Conservation (phyloP, 2,329 filamentous ascomycete species). For the Lecanicillium sp. region DNA sequence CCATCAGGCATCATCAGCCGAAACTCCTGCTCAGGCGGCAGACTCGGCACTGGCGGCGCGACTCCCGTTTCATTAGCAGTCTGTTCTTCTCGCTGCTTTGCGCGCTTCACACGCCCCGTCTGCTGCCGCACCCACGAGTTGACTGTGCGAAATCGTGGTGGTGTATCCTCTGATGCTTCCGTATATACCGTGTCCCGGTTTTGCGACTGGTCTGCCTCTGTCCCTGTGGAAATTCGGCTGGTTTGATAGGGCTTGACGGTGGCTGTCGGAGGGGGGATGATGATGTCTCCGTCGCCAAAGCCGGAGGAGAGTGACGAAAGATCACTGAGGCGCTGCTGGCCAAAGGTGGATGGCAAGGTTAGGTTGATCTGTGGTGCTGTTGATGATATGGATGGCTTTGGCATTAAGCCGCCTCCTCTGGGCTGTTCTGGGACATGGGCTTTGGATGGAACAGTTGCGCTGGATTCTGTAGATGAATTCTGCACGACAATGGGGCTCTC, state of each 20-base stretch:
- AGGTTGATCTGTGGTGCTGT: slow-evolving; percentile 10
- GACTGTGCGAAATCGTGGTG: slow-evolving; percentile 48
- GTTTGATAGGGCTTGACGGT: slow-evolving; percentile 6
- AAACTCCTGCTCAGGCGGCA: slow-evolving; percentile 37
- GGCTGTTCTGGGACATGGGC: neutral
- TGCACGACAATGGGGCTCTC: slow-evolving; percentile 1
- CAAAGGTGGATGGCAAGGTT: slow-evolving; percentile 27
- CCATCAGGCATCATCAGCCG: slow-evolving; percentile 43
- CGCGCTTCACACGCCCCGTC: slow-evolving; percentile 42
- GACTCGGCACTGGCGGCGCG: slow-evolving; percentile 30
- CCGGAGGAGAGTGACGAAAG: slow-evolving; percentile 56
- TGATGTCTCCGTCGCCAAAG: slow-evolving; percentile 54
- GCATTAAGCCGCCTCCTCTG: neutral
- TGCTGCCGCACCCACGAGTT: slow-evolving; percentile 60
- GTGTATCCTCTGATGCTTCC: slow-evolving; percentile 42
- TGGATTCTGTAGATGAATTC: neutral
- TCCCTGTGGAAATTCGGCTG: slow-evolving; percentile 5
- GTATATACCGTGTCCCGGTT: slow-evolving; percentile 44
- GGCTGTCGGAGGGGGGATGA: slow-evolving; percentile 29
- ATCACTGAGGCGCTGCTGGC: slow-evolving; percentile 35
- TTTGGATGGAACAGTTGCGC: neutral
- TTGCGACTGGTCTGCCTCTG: slow-evolving; percentile 1
- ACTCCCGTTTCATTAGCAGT: slow-evolving; percentile 19
- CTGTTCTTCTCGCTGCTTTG: slow-evolving; percentile 27
- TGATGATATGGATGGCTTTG: slow-evolving; percentile 7